Conservation (phyloP, 306 rosid genomes). For the Vachellia pachyceras region DNA sequence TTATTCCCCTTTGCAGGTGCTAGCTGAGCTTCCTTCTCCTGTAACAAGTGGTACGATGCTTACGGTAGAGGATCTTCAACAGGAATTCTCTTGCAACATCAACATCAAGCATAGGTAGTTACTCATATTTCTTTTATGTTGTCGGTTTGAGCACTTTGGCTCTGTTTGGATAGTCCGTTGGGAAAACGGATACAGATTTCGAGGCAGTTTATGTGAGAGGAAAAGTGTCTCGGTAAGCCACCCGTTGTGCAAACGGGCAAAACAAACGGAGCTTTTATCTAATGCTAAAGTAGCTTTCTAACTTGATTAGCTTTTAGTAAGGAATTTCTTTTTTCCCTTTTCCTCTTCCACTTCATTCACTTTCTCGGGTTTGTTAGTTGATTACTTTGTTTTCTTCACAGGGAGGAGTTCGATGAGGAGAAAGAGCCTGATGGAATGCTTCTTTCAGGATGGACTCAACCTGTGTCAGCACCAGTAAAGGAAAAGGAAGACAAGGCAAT, state of each 20-base stretch:
- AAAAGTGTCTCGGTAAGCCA: too few relatives aligned
- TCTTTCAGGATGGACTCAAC: constrained; percentile 86
- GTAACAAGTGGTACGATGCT: constrained; percentile 79
- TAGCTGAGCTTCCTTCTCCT: constrained; percentile 86
- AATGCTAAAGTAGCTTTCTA: background rate
- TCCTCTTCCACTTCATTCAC: background rate
- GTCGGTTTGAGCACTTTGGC: background rate
- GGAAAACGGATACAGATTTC: too few relatives aligned
- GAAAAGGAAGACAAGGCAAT: constrained; percentile 59
- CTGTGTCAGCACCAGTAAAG: constrained; percentile 55
- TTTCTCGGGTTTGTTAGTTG: background rate
- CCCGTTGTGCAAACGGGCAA: too few relatives aligned
- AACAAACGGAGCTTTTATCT: too few relatives aligned
- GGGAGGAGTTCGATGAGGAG: constrained; percentile 97
- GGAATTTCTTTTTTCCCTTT: background rate
- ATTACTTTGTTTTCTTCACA: constrained; percentile 33
- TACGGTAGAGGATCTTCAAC: constrained; percentile 84
- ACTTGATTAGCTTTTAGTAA: background rate
- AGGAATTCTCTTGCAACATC: constrained; percentile 83
- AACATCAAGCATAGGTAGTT: constrained; percentile 89
- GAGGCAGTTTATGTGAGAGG: too few relatives aligned
- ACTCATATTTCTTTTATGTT: background rate
- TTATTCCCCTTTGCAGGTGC: constrained; percentile 55
- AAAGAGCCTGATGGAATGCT: constrained; percentile 97
- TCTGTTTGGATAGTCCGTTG: too few relatives aligned